Evolutionary conservation across 2,329 filamentous ascomycete genomes (phyloP).

Genomic region (Thermothelomyces thermophilus): DNA sequence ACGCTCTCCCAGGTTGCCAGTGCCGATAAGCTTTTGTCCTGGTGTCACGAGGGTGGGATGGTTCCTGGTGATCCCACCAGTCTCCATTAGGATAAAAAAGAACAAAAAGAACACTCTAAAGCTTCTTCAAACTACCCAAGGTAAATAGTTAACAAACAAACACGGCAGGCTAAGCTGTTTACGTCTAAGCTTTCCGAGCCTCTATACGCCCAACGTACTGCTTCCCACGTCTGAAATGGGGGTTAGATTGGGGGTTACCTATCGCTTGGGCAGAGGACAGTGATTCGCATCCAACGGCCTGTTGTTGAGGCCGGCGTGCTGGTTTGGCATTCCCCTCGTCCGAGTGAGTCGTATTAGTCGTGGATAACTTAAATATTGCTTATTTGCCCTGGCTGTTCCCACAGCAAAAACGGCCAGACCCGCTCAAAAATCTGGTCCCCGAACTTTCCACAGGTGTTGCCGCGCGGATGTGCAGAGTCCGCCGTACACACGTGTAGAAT

Average conservation of each 20-base stretch:
- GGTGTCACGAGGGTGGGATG: neutral
- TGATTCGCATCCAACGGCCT: neutral
- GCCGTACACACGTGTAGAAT: constrained; percentile 17
- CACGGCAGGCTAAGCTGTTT: too few relatives aligned
- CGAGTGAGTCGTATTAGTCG: neutral
- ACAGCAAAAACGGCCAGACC: neutral
- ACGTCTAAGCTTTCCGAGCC: too few relatives aligned
- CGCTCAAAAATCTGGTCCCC: constrained; percentile 21
- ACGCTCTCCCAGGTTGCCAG: constrained; percentile 4
- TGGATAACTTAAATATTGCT: too few relatives aligned
- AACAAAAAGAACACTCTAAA: neutral
- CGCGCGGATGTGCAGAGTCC: constrained; percentile 21
- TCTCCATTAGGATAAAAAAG: too few relatives aligned
- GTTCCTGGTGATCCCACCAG: neutral
- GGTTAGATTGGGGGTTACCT: too few relatives aligned
- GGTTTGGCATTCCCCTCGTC: neutral
- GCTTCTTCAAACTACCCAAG: too few relatives aligned
- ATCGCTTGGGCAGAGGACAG: too few relatives aligned
- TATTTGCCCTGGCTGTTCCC: neutral
- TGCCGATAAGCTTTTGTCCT: constrained; percentile 7
- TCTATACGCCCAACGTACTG: too few relatives aligned
- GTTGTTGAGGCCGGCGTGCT: neutral
- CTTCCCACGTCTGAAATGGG: too few relatives aligned
- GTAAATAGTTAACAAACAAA: too few relatives aligned
- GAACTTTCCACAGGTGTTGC: constrained; percentile 18